These are phyloP conservation scores for Cryptococcus sp. DNA, from an alignment of 1,284 basidiomycete genomes.

Conservation along the genomic window DNA sequence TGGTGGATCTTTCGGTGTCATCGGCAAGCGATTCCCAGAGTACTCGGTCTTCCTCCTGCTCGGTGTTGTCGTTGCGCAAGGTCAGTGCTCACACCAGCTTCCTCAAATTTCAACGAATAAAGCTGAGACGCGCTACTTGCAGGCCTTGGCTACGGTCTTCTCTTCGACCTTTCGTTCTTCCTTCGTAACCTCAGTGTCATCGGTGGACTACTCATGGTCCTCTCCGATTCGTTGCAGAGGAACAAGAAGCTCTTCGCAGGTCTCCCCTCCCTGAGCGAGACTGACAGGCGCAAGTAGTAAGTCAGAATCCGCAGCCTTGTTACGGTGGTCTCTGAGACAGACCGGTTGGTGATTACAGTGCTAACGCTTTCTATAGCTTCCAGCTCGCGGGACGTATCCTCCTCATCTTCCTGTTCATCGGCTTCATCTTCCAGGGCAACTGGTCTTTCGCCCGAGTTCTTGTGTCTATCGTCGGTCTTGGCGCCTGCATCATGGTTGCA, in stretches of 20 bases:
- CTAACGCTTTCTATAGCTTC: constrained; percentile 63
- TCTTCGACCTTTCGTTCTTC: constrained; percentile 99
- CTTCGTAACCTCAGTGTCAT: constrained; percentile 91
- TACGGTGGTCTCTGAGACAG: not conserved
- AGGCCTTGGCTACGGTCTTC: constrained; percentile 86
- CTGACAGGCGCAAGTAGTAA: constrained; percentile 96
- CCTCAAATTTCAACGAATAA: not conserved
- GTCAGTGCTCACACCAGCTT: constrained; percentile 18
- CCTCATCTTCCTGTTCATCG: constrained; percentile 98
- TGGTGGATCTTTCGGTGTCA: constrained; percentile 80
- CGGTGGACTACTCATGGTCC: constrained; percentile 94
- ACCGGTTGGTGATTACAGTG: constrained; percentile 3
- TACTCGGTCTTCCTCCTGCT: constrained; percentile 86
- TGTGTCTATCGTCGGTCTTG: constrained; percentile 82
- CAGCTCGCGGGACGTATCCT: constrained; percentile 95
- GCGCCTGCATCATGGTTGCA: constrained; percentile 95
- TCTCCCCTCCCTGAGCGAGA: constrained; percentile 86
- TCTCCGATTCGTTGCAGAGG: constrained; percentile 88
- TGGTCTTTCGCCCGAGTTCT: constrained; percentile 85
- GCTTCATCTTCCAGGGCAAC: constrained; percentile 90
- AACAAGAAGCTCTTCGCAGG: constrained; percentile 90
- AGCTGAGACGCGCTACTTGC: constrained; percentile 2
- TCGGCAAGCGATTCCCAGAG: constrained; percentile 84
- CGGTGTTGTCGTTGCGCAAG: constrained; percentile 90
- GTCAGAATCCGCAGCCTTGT: constrained; percentile 43